Evolutionary conservation across 768 basidiomycete species (phyloP).

Genomic region (Guyanaporus albipodus): DNA sequence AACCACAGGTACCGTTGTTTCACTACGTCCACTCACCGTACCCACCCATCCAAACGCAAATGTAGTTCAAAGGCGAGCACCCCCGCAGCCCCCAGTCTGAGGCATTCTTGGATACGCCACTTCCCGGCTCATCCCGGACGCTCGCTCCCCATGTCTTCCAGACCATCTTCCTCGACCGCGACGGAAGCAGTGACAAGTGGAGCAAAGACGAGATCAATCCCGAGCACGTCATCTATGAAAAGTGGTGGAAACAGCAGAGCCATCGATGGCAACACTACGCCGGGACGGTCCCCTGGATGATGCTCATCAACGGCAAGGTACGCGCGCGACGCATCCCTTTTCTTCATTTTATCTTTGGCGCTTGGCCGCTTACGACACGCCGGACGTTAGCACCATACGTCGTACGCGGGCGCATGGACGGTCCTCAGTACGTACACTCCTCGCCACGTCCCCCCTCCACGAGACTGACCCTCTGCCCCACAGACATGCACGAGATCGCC

Average conservation of each 20-base stretch:
- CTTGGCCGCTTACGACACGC: too few species aligned
- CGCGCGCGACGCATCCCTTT: too few species aligned
- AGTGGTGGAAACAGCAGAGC: neutral
- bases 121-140: neutral
- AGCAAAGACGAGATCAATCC: neutral
- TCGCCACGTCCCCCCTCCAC: neutral
- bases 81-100: neutral
- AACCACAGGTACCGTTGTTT: neutral
- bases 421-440: neutral
- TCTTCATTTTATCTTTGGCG: neutral
- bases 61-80: neutral
- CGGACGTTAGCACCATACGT: neutral
- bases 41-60: neutral
- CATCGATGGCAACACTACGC: neutral
- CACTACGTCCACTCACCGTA: neutral
- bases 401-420: neutral
- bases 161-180: neutral
- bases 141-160: neutral
- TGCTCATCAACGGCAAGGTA: neutral
- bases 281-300: neutral
- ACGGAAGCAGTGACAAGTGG: neutral
- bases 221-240: neutral
- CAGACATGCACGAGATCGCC: neutral
- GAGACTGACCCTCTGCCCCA: neutral
- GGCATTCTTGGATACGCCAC: neutral